Base-by-base conservation (phyloP, 2,329 filamentous ascomycete genomes). In the Apiospora phragmitis region DNA sequence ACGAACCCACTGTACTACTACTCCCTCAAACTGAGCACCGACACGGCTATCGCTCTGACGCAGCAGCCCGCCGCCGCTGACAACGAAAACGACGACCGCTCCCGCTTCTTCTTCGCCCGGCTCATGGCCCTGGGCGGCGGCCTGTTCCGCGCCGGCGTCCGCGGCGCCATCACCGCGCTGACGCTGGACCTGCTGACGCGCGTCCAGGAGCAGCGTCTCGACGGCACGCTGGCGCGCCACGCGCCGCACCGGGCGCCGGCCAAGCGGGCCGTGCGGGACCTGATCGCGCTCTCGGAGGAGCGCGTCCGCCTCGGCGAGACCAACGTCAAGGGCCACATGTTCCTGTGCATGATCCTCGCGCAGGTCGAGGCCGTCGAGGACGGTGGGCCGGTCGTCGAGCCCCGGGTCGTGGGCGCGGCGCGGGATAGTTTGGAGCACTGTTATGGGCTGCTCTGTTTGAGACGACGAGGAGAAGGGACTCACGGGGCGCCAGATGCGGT, bases 1-100 rank as follows among this genome's bases (percentile, higher is more conserved):
- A 73, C 74, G 1, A 82, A 87, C 67, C 86, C 85, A 0, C 71
- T 83, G 5, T 89, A 83, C 74, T 81, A 86, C 72, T 87, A 84
- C 77, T 88, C 86, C 0, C 80, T 83, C 43, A 87, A 85, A 71
- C 77, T 83, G 9, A 84, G 82, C 71, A 71, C 87, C 2, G 86
- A 89, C 45, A 75, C 80, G 1, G 81, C 83, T 21, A 75, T 83
- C 26, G 77, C 79, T 21, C 75, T 83, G 18, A 72, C 82, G 26
- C 51, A 21, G 8, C 51, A 29, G 12, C 4, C n/a, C 0, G 26
- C 4, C 6, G 26, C 16, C 29, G 47, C 4, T 24, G 24, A 14
- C 24, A 4, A 12, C n/a, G 4, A 29, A 4, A 11, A 16, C 9
- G 4, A 14, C 3, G 51, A 59, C 3, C 79, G 80, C 65, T 79